Evolutionary conservation across 768 basidiomycete species (phyloP), one percentile per base, ranked within the genome.

Genomic region (Hortiboletus campestris): DNA sequence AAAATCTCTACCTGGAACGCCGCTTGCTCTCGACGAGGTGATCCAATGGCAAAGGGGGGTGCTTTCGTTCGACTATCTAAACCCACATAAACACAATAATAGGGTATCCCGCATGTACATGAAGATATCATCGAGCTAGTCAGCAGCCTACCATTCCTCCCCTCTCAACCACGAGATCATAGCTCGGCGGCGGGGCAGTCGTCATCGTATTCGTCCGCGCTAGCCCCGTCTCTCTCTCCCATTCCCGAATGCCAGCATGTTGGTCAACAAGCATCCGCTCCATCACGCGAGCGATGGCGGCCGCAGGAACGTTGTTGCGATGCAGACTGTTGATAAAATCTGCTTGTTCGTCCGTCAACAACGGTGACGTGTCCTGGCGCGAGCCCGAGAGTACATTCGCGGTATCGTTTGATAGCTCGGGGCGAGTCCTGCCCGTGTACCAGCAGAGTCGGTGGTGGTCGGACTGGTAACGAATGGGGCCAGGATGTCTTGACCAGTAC

Each of bases 301-400:
- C 60, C 11, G 62, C 63, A 22, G 60, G 62, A 6, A 68, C 52
- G 4, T 68, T 62, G 34, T 57, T 67, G 6, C 42, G 64, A 48
- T 65, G 55, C 19, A 67, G 42, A 28, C 53, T 56, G 25, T 63
- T 61, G 47, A 65, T 60, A 34, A 67, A 64, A 35, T 67, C 66
- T 11, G 65, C 66, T 16, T 67, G 63, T 45, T 63, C 61, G 49
- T 67, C 66, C 5, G 59, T 67, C 39, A 67, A 50, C 34, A 49
- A 42, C 6, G 54, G 63, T 16, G 56, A 55, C 32, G 40, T 20
- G 17, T 55, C 56, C 20, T 40, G 61, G 3, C 41, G 46, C 10
- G 41, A 38, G 39, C 8, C 35, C 6, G 49, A 34, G 8, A 46
- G 14, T 12, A 22, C 41, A 41, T 35, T 41, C 6, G 34, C 2